Conservation (phyloP, 129 eudicot species). For the Lactuca sativa region DNA sequence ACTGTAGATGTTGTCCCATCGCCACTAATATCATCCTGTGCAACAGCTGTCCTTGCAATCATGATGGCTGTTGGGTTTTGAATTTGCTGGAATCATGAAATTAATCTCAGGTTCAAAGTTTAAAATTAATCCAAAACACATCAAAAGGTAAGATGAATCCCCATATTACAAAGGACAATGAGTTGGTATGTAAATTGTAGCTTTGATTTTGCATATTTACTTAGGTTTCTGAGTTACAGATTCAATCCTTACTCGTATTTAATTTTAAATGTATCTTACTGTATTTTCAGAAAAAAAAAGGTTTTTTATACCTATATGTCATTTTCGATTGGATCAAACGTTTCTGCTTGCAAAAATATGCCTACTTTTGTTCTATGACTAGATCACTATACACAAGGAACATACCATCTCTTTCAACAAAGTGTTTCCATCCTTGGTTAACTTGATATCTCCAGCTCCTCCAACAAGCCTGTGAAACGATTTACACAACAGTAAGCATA, state of each 20-base stretch:
- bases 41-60: constrained; percentile 99
- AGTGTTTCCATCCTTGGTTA: constrained; percentile 96
- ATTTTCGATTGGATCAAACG: background rate
- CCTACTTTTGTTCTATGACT: background rate
- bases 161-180: background rate
- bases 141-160: background rate
- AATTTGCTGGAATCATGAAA: constrained; percentile 59
- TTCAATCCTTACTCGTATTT: background rate
- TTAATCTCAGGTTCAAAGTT: background rate
- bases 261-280: background rate
- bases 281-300: background rate
- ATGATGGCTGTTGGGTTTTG: constrained; percentile 96
- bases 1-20: constrained; percentile 98
- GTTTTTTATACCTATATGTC: background rate
- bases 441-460: constrained; percentile 93
- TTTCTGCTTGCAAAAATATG: background rate
- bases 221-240: background rate
- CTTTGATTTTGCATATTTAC: background rate
- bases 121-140: background rate
- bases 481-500: background rate
- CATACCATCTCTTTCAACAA: constrained; percentile 89
- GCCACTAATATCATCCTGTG: constrained; percentile 97
- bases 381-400: background rate
- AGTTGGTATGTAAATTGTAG: background rate
- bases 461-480: constrained; percentile 81